A percentile compares a stretch with the other conserved stretches of the same genome.
These are phyloP conservation scores for Blastobotrys malaysiensis DNA, from an alignment of 1,139 yeast genomes.

Conservation along the genomic window DNA sequence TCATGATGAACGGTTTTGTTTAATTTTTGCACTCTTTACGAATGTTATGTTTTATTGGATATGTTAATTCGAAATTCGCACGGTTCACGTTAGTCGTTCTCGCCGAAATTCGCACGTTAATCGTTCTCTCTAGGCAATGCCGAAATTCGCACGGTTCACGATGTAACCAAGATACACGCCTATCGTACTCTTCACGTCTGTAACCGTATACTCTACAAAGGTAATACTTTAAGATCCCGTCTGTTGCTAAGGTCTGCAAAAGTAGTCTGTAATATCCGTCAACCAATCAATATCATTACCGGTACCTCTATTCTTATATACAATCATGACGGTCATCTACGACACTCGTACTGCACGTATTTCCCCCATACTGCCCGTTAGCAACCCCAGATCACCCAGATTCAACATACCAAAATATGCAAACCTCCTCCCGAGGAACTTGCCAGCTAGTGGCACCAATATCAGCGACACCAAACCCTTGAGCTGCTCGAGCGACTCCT, in stretches of 20 bases:
- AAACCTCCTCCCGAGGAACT: constrained; percentile 60
- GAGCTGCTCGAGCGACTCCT: constrained; percentile 62
- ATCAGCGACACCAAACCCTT: constrained; percentile 52
- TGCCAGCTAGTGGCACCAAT: constrained; percentile 65
- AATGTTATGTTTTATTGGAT: neutral
- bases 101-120: no score
- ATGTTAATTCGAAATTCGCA: neutral
- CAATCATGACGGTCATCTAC: neutral
- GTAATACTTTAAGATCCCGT: no score
- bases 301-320: neutral
- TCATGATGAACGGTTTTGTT: no score
- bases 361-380: constrained; percentile 19
- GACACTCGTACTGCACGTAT: constrained; percentile 14
- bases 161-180: no score
- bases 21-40: neutral
- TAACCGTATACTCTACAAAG: no score
- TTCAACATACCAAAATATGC: constrained; percentile 37
- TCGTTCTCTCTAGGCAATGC: no score
- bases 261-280: neutral
- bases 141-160: no score
- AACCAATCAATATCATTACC: neutral
- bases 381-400: neutral
- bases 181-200: no score
- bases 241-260: no score
- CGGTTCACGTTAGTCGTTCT: neutral